Evolutionary conservation across 371 early-diverging fungal species (phyloP).

Genomic region (Fennellomyces sp.): DNA sequence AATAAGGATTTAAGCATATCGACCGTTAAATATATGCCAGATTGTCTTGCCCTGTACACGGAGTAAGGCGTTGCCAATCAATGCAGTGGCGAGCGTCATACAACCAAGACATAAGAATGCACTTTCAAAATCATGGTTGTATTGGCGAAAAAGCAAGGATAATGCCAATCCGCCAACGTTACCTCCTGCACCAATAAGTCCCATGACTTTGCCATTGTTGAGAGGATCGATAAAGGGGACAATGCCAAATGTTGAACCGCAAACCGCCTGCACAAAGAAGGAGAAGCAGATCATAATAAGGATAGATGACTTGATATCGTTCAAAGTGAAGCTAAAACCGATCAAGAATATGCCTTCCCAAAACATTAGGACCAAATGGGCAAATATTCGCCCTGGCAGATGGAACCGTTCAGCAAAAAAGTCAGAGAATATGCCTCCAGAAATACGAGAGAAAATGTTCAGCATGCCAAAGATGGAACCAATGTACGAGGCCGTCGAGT

Average conservation of each 20-base stretch:
- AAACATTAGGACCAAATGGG: constrained; percentile 41
- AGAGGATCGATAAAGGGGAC: constrained; percentile 17
- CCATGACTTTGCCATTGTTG: constrained; percentile 22
- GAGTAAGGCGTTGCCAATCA: constrained; percentile 13
- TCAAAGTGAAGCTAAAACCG: constrained; percentile 21
- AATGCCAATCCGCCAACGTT: constrained; percentile 27
- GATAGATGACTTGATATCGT: constrained; percentile 26
- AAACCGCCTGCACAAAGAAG: constrained; percentile 40
- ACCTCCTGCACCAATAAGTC: constrained; percentile 43
- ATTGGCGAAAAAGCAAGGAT: constrained; percentile 19
- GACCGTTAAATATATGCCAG: constrained; percentile 9
- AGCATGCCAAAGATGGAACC: constrained; percentile 67
- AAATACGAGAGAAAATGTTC: constrained; percentile 64
- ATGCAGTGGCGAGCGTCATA: constrained; percentile 12
- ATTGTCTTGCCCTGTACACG: constrained; percentile 16
- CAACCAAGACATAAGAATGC: constrained; percentile 22
- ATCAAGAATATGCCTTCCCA: constrained; percentile 35
- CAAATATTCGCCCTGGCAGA: constrained; percentile 23
- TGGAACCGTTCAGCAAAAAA: constrained; percentile 8
- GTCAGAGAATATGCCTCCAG: constrained; percentile 58
- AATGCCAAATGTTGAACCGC: constrained; percentile 35
- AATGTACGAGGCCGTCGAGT: constrained; percentile 48
- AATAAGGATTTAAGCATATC: too few species aligned
- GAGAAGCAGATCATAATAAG: constrained; percentile 40
- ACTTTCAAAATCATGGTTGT: constrained; percentile 6